These are phyloP conservation scores for Chlorella sp. DNA, from an alignment of 139 green algal species.

Conservation along the genomic window DNA sequence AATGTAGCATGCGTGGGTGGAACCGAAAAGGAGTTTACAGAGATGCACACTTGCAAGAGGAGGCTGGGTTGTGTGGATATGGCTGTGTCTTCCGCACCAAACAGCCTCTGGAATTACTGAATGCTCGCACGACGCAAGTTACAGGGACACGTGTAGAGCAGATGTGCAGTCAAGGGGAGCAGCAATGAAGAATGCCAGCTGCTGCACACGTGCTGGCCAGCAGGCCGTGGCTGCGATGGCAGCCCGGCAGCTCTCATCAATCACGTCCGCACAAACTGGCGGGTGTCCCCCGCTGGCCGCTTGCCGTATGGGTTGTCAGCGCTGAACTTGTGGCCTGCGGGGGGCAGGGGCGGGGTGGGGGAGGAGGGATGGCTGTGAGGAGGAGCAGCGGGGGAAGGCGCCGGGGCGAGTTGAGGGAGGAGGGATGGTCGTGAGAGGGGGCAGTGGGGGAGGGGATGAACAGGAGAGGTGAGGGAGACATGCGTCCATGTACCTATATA, in stretches of 20 bases:
- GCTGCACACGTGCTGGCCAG: no score
- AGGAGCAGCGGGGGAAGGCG: not conserved
- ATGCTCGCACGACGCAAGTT: not conserved
- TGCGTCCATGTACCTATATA: no score
- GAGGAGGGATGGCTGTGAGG: not conserved
- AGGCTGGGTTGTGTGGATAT: no score
- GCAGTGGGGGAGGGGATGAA: not conserved
- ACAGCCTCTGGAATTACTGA: not conserved
- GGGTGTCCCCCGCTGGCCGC: conserved; percentile 65
- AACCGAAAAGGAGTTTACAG: no score
- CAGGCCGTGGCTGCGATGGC: no score
- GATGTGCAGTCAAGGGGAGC: not conserved
- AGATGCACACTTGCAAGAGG: no score
- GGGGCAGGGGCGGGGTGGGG: not conserved
- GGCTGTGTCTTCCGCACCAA: no score
- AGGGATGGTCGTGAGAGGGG: no score
- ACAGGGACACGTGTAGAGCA: not conserved
- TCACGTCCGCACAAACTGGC: conserved; percentile 79
- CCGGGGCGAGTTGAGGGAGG: not conserved
- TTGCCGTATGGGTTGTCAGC: conserved; percentile 90
- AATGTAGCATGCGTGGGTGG: no score
- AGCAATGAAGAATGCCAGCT: not conserved
- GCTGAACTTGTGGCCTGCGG: conserved; percentile 85
- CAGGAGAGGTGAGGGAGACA: not conserved
- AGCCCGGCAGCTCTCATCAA: not conserved